A percentile compares a stretch with the other conserved stretches of the same genome.
phyloP scores from a whole-genome alignment of 306 rosid genomes.

The Neltuma alba region DNA sequence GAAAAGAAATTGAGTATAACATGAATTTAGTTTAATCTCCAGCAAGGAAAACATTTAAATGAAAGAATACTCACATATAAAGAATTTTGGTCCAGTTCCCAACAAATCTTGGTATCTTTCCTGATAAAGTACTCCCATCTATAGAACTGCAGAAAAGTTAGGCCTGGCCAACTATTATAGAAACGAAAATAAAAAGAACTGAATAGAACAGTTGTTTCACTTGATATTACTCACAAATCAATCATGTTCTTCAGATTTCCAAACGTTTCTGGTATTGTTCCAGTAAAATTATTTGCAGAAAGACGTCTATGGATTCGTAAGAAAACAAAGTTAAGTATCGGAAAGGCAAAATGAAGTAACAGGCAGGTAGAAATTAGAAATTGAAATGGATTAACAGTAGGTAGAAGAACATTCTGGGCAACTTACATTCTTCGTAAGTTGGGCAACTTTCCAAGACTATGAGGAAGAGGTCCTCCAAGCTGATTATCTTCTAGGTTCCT shows the following conservation, averaged over 20 bases:
- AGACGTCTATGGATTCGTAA: constrained; percentile 50
- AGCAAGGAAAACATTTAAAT: constrained; percentile 4
- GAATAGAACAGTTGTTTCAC: neutral
- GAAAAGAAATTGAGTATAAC: neutral
- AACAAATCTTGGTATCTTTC: constrained; percentile 63
- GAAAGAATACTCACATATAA: constrained; percentile 53
- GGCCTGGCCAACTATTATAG: neutral
- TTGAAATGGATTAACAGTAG: neutral
- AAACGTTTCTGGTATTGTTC: constrained; percentile 60
- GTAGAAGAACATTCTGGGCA: neutral
- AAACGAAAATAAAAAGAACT: neutral
- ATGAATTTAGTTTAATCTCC: neutral
- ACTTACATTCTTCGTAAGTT: constrained; percentile 58
- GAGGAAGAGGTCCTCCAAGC: constrained; percentile 67
- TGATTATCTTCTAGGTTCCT: constrained; percentile 70
- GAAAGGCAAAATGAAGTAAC: neutral
- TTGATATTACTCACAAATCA: constrained; percentile 59
- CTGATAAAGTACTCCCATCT: constrained; percentile 69
- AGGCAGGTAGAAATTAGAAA: too few species aligned
- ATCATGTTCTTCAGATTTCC: constrained; percentile 59
- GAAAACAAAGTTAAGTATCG: constrained; percentile 1
- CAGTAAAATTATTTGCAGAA: constrained; percentile 63
- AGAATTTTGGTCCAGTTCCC: constrained; percentile 70
- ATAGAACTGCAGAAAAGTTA: constrained; percentile 58
- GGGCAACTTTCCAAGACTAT: constrained; percentile 58